Evolutionary conservation across 768 basidiomycete species (phyloP), one percentile per base, ranked within the genome.

Genomic region (Trametopsis cervina): DNA sequence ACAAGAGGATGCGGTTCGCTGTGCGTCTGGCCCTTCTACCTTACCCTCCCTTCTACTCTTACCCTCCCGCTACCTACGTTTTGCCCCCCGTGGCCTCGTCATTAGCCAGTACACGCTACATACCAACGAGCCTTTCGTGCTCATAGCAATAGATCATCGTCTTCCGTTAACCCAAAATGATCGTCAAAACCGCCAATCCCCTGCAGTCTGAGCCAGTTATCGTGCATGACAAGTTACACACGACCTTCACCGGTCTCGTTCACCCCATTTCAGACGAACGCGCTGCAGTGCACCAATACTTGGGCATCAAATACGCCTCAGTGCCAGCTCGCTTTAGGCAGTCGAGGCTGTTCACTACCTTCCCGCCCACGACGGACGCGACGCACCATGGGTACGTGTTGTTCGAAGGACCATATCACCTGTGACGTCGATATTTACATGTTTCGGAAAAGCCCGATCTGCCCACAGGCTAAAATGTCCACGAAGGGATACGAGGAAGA

Each of bases 301-400:
- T 79, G 18, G 87, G 87, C 33, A 81, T 89, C 59, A 86, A 85
- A 67, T 89, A 88, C 55, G 87, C 83, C 20, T 70, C 70, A 18
- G 71, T 88, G 12, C 83, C 84, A 21, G 80, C 78, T 29, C 82
- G 87, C 41, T 89, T 89, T 59, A 78, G 85, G 45, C 85, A 84
- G 64, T 88, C 87, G 1, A 71, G 69, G 50, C 68, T 88, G 24
- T 76, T 68, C 57, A 73, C 74, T 9, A 65, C 74, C 4, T 85
- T 85, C 55, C 75, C 78, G 22, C 61, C 72, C 7, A 62, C 70
- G 38, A 79, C 80, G 6, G 80, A 85, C 55, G 81, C 83, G 54
- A 75, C 83, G 42, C 73, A 70, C 53, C 70, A 79, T 59, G 87
- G 87, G 87, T 87, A 57, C 25, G 76, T 68, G 26, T 17, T 20